Conservation (phyloP, 177 flowering plant species). For the Telopea speciosissima region DNA sequence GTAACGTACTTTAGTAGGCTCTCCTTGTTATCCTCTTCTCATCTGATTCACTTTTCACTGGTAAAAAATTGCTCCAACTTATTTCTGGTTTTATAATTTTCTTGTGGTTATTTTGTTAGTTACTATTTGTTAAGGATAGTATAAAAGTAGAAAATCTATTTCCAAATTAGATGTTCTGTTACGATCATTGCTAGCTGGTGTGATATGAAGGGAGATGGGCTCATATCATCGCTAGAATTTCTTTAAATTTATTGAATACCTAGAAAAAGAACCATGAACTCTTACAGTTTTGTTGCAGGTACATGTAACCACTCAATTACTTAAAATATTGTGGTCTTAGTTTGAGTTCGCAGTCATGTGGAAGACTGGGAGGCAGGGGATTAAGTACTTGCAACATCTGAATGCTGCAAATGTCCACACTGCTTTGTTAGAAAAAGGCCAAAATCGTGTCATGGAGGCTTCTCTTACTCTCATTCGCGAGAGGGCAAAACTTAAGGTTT, state of each 20-base stretch:
- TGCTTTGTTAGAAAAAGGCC: slow-evolving; percentile 71
- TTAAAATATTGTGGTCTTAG: not conserved
- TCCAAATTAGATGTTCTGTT: not conserved
- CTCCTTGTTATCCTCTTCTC: too few relatives aligned
- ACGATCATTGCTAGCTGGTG: not conserved
- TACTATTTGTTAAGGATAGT: too few relatives aligned
- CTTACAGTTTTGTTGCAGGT: not conserved
- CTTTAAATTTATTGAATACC: not conserved
- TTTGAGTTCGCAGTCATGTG: slow-evolving; percentile 33
- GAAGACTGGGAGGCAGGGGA: slow-evolving; percentile 43
- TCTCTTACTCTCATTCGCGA: slow-evolving; percentile 94
- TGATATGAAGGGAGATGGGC: not conserved
- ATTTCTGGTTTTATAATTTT: too few relatives aligned
- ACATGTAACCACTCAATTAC: not conserved
- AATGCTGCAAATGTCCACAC: slow-evolving; percentile 61
- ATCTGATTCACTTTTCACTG: too few relatives aligned
- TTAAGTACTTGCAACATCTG: slow-evolving; percentile 57
- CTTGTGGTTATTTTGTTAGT: too few relatives aligned
- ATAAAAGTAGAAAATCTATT: not conserved
- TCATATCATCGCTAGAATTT: not conserved
- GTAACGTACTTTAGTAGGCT: too few relatives aligned
- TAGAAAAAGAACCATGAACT: too few relatives aligned
- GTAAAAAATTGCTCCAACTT: too few relatives aligned
- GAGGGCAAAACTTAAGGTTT: slow-evolving; percentile 91
- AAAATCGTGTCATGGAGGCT: slow-evolving; percentile 91